Evolutionary conservation across 768 basidiomycete species (phyloP), one percentile per base, ranked within the genome.

Genomic region (Podaxis sp.): DNA sequence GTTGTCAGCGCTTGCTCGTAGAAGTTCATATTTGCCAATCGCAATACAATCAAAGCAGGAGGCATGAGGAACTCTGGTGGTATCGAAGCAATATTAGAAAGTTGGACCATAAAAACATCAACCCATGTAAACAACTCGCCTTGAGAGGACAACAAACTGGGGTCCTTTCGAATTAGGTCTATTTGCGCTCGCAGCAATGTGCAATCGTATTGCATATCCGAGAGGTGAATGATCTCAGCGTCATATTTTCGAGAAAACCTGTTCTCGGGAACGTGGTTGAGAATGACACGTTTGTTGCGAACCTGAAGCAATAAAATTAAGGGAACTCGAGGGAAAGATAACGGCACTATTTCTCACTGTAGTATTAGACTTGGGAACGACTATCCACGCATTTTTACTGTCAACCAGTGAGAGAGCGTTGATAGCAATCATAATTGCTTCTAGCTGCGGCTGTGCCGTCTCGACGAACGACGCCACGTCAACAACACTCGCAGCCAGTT

Each of bases 391-490:
- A 65, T 87, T 87, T 69, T 88, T 88, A 65, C 81, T 79, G 69
- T 95, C 91, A 41, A 95, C 84, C 65, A 99, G 80, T 20, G 90
- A 86, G 51, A 99, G 79, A 3, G 94, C 88, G 71, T 97, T 97
- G 72, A 96, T 90, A 28, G 95, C 90, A 46, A 96, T 87, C 54
- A 89, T 82, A 68, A 93, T 90, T 13, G 93, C 91, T 68, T 95
- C 87, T 36, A 88, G 75, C 71, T 88, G 93, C 68, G 89, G 85
- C 67, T 88, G 86, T 38, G 87, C 83, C 65, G 82, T 70, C 13
- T 78, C 72, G 37, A 80, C 66, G 65, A 82, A 78, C 10, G 77
- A 70, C 11, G 72, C 66, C 28, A 75, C 65, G 68, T 81, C 80
- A 28, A 67, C 69, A 57, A 79, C 81, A 20, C 90, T 70, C 37